Conservation (phyloP, 345 rosid genomes). For the Cochlearia excelsa region DNA sequence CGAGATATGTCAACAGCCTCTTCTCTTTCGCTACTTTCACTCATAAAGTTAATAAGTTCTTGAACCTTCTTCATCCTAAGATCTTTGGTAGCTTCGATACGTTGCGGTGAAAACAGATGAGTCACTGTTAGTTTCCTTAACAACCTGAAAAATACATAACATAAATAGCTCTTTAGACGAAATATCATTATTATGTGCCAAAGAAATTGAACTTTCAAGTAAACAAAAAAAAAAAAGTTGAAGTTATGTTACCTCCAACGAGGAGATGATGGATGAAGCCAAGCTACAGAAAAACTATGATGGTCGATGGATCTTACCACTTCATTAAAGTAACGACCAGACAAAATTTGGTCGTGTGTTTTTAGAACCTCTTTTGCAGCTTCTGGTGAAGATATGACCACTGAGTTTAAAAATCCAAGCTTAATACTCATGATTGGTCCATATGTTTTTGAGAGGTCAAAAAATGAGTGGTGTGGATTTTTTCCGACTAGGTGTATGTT, state of each 20-base stretch:
- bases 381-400: slow-evolving; percentile 30
- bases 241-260: slow-evolving; percentile 23
- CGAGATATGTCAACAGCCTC: slow-evolving; percentile 33
- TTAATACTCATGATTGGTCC: slow-evolving; percentile 49
- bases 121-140: slow-evolving; percentile 22
- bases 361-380: slow-evolving; percentile 33
- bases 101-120: slow-evolving; percentile 28
- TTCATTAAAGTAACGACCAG: slow-evolving; percentile 22
- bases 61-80: slow-evolving; percentile 30
- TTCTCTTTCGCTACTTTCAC: slow-evolving; percentile 25
- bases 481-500: slow-evolving; percentile 42
- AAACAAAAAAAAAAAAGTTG: background rate
- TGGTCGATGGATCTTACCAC: slow-evolving; percentile 23
- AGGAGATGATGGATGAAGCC: slow-evolving; percentile 33
- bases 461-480: slow-evolving; percentile 37
- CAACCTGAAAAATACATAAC: slow-evolving; percentile 10
- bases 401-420: slow-evolving; percentile 30
- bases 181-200: too few species aligned
- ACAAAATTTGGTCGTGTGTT: slow-evolving; percentile 38
- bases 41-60: slow-evolving; percentile 25
- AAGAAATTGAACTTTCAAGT: too few species aligned
- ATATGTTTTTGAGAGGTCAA: slow-evolving; percentile 37
- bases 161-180: background rate
- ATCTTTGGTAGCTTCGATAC: slow-evolving; percentile 19
- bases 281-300: slow-evolving; percentile 28